Percentiles rank a stretch among this genome's conserved stretches.
Evolutionary conservation across 345 rosid genomes (phyloP).

Genomic region (Dipteronia dyeriana): DNA sequence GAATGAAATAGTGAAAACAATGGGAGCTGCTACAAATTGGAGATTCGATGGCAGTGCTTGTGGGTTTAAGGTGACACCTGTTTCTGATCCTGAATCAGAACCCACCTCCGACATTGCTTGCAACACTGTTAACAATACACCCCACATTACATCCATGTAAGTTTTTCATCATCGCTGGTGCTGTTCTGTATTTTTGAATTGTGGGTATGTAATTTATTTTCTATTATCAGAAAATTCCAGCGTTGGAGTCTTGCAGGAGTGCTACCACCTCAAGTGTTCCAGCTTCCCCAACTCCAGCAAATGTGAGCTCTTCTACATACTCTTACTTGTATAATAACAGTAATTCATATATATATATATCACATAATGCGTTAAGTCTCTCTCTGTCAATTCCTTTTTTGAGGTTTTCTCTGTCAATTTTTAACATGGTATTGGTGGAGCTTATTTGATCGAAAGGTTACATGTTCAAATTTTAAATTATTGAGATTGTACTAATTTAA

Average conservation of each 20-base stretch:
- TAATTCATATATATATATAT: no score
- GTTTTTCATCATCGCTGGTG: background rate
- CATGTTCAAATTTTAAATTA: no score
- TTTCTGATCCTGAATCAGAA: background rate
- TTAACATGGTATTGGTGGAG: no score
- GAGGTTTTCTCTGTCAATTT: no score
- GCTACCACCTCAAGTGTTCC: conserved; percentile 60
- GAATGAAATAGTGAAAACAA: conserved; percentile 38
- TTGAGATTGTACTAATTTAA: no score
- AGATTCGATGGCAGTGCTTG: conserved; percentile 50
- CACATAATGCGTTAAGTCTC: background rate
- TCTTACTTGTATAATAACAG: background rate
- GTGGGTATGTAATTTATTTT: background rate
- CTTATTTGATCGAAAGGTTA: no score
- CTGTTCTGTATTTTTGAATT: no score
- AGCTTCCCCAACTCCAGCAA: conserved; percentile 50
- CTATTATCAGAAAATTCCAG: conserved; percentile 45
- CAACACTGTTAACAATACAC: conserved; percentile 33
- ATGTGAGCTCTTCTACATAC: conserved; percentile 41
- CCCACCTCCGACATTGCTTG: conserved; percentile 33
- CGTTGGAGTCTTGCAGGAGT: conserved; percentile 59
- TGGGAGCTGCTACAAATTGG: conserved; percentile 59
- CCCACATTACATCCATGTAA: conserved; percentile 41
- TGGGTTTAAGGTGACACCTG: conserved; percentile 25
- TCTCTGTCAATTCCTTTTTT: no score